Base-by-base conservation (phyloP, 345 rosid genomes). In the Adansonia digitata region DNA sequence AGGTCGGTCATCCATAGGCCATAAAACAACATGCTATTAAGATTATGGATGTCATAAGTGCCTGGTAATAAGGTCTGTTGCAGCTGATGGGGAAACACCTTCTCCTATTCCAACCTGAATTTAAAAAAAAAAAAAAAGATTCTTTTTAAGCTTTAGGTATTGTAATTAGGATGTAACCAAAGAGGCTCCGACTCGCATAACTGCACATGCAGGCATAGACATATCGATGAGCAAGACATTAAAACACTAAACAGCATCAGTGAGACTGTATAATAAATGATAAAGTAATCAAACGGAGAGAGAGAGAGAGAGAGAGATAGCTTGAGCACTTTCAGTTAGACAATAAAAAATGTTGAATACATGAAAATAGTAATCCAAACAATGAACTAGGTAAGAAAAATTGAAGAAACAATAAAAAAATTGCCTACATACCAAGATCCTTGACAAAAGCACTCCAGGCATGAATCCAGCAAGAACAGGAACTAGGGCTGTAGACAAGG, bases 31-130 rank as follows among this genome's bases (percentile, higher is more conserved):
- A 77, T 37, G 72, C 76, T 77, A 67, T 51, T 59, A 71, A n/a
- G 65, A 74, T 10, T 14, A 67, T 73, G 73, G 57, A 56, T 71
- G 63, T 81, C 65, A 78, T 75, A 88, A 91, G 73, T 91, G 89
- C 98, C 98, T 92, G 82, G 97, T 97, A 76, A 94, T 94, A 73
- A 94, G 97, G 81, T 92, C 98, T 37, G 98, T 94, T 10, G 98
- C 98, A 63, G 98, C 97, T 1, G 98, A 94, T 8, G 98, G 98
- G 62, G 98, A 92, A 82, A 94, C 97, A 60, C 98, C 98, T 88
- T 92, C 98, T 77, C 98, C 98, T 68, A 94, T 92, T 75, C 98
- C 98, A 49, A 94, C 98, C 98, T 94, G 80, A 77, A 80, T 78
- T 78, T 52, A 72, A 72, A 55, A 27, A 80, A 57, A 22, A 64